Conservation (phyloP, 257 asterid species). For the Cordia subcordata region DNA sequence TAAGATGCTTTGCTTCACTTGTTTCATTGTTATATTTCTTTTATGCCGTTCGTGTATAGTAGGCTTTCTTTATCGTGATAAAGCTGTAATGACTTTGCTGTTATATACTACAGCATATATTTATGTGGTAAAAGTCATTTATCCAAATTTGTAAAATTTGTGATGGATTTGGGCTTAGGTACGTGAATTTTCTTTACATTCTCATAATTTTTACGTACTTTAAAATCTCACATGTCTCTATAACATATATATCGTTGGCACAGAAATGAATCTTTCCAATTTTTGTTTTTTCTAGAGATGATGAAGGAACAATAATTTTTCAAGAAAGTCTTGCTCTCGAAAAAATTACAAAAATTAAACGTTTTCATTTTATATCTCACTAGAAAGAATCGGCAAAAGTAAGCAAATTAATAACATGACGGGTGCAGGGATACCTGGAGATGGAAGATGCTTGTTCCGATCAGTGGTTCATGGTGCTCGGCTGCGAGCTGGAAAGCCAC, state of each 20-base stretch:
- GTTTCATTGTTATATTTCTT: too few relatives aligned
- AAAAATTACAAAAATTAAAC: too few relatives aligned
- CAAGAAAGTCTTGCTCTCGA: too few relatives aligned
- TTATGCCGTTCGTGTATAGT: too few relatives aligned
- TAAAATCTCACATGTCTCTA: not conserved
- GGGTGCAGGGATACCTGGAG: conserved; percentile 63
- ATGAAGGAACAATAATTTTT: too few relatives aligned
- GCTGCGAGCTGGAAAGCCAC: conserved; percentile 50
- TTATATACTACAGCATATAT: not conserved
- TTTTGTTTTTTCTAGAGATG: too few relatives aligned
- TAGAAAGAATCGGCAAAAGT: not conserved
- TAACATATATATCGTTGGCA: too few relatives aligned
- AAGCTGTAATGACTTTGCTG: conserved; percentile 2
- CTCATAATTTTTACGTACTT: not conserved
- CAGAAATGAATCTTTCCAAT: too few relatives aligned
- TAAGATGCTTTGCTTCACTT: conserved; percentile 20
- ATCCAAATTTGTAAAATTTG: conserved; percentile 12
- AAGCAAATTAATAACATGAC: conserved; percentile 1
- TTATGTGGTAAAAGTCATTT: not conserved
- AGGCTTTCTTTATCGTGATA: conserved; percentile 26
- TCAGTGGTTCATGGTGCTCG: conserved; percentile 70
- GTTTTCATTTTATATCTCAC: too few relatives aligned
- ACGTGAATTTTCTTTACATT: conserved; percentile 6
- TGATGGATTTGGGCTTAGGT: conserved; percentile 54
- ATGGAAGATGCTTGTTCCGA: conserved; percentile 75